Evolutionary conservation across 169 alveolate species (phyloP).

Genomic region (Cyclospora cayetanensis): DNA sequence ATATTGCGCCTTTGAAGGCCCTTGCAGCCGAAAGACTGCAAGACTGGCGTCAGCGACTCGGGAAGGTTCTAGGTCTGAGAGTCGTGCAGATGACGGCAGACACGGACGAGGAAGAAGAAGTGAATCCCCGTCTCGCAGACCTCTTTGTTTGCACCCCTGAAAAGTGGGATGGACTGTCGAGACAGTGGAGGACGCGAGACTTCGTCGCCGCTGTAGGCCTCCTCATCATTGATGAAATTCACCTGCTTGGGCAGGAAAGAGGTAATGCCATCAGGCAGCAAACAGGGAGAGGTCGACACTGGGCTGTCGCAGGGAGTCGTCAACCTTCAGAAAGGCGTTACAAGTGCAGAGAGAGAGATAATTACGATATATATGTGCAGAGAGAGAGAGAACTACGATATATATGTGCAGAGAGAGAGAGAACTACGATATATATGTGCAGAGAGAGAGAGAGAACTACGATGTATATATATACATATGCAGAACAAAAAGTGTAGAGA

Average conservation of each 20-base stretch:
- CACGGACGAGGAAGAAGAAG: background rate
- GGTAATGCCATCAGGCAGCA: no score
- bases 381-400: no score
- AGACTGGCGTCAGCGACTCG: conserved; percentile 84
- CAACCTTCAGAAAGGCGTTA: no score
- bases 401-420: no score
- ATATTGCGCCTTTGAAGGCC: conserved; percentile 99
- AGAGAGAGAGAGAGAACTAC: no score
- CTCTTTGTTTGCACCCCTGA: conserved; percentile 99
- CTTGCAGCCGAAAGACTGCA: conserved; percentile 91
- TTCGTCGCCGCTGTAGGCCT: conserved; percentile 94
- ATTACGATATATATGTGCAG: no score
- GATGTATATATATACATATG: no score
- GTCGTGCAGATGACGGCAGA: conserved; percentile 97
- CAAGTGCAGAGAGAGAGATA: no score
- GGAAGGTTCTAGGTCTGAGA: conserved; percentile 83
- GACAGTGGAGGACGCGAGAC: conserved; percentile 97
- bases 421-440: no score
- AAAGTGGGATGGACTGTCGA: conserved; percentile 99
- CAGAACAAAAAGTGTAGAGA: no score
- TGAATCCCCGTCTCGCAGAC: conserved; percentile 81
- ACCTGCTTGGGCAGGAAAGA: conserved; percentile 94
- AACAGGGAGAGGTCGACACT: no score
- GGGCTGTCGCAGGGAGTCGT: no score
- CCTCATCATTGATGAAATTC: conserved; percentile 98